Percentiles rank a stretch among this genome's conserved stretches.
Conservation (phyloP, 176 grass and related monocot genomes). For the Elaeis guineensis region DNA sequence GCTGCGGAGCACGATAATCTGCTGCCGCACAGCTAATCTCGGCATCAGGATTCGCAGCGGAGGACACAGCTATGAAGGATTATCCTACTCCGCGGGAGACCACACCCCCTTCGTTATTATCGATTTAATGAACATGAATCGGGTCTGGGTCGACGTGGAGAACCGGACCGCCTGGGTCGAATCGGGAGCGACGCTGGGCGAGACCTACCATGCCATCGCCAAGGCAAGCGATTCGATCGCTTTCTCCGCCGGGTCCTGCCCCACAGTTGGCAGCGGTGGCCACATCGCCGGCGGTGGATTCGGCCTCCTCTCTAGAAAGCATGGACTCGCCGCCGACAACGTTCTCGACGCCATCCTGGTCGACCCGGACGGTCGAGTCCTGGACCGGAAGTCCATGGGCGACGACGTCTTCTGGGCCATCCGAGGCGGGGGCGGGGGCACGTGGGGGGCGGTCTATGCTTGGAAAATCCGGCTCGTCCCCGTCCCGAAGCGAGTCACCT, state of each 20-base stretch:
- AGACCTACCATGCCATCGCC: slow-evolving; percentile 52
- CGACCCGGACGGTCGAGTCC: slow-evolving; percentile 22
- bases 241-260: slow-evolving; percentile 62
- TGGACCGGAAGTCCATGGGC: slow-evolving; percentile 40
- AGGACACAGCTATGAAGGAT: slow-evolving; percentile 85
- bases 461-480: slow-evolving; percentile 40
- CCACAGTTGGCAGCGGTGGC: slow-evolving; percentile 59
- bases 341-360: slow-evolving; percentile 59
- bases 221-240: slow-evolving; percentile 23
- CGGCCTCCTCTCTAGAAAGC: slow-evolving; percentile 60
- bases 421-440: slow-evolving; percentile 67
- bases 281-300: slow-evolving; percentile 77
- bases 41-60: slow-evolving; percentile 63
- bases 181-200: slow-evolving; percentile 59
- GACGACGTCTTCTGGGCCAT: slow-evolving; percentile 86
- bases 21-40: slow-evolving; percentile 23
- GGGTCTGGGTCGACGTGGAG: slow-evolving; percentile 30
- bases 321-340: slow-evolving; percentile 60
- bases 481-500: slow-evolving; percentile 41
- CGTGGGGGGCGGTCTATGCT: slow-evolving; percentile 60
- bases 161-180: slow-evolving; percentile 45
- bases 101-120: slow-evolving; percentile 31
- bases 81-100: slow-evolving; percentile 42
- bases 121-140: slow-evolving; percentile 47
- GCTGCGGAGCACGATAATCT: slow-evolving; percentile 32